Evolutionary conservation across 1,284 basidiomycete species (phyloP).

Genomic region (Leccinum variabile): DNA sequence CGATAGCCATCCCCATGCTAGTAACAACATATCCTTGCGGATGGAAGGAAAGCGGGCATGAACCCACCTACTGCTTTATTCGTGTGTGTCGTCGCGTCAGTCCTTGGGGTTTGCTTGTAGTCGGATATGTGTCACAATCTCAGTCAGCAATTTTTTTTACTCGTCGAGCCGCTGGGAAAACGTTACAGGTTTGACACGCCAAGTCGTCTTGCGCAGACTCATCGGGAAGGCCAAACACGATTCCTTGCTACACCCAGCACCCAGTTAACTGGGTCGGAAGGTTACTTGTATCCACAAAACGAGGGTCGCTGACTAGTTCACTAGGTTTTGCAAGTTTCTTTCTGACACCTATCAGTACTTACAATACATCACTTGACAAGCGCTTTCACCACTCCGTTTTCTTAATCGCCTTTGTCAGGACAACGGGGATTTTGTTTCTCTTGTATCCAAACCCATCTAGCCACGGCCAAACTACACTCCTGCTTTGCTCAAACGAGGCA

Average conservation of each 20-base stretch:
- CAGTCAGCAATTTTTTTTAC: too few relatives aligned
- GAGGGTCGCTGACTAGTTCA: too few relatives aligned
- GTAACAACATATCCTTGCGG: neutral
- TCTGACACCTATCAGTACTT: neutral
- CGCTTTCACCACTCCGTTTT: slow-evolving; percentile 77
- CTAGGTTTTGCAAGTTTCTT: neutral
- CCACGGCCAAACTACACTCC: slow-evolving; percentile 87
- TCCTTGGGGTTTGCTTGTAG: neutral
- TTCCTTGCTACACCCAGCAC: too few relatives aligned
- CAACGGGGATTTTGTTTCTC: slow-evolving; percentile 68
- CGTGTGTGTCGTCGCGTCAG: neutral
- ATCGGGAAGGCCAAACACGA: too few relatives aligned
- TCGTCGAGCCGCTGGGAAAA: too few relatives aligned
- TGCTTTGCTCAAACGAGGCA: slow-evolving; percentile 71
- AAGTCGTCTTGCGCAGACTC: too few relatives aligned
- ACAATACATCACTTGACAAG: neutral
- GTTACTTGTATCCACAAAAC: too few relatives aligned
- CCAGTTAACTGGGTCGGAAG: too few relatives aligned
- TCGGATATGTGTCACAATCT: neutral
- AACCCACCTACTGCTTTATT: neutral
- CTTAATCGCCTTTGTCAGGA: slow-evolving; percentile 44
- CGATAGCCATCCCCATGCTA: too few relatives aligned
- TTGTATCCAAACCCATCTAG: slow-evolving; percentile 90
- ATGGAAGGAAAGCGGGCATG: neutral
- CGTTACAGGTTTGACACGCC: too few relatives aligned